Conservation (phyloP, 768 basidiomycete species). For the Lactarius indigo region DNA sequence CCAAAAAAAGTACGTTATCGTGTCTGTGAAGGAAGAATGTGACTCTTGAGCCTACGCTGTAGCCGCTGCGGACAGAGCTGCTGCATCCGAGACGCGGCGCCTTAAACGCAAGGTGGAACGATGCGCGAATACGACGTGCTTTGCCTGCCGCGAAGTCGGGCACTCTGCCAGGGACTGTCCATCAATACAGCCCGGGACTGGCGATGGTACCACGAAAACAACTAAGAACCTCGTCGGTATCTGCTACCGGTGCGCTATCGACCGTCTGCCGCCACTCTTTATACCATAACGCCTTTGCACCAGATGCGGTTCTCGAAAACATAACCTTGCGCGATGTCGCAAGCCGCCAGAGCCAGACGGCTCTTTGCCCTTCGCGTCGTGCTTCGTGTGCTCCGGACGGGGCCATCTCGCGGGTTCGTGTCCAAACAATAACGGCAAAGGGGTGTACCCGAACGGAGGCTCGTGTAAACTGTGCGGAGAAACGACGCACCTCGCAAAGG, state of each 20-base stretch:
- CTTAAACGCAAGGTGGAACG: slow-evolving; percentile 60
- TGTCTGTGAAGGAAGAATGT: slow-evolving; percentile 7
- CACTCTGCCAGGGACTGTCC: slow-evolving; percentile 85
- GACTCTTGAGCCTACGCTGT: background rate
- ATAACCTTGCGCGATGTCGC: slow-evolving; percentile 76
- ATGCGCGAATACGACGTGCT: slow-evolving; percentile 63
- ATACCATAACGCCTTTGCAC: background rate
- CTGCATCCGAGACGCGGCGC: slow-evolving; percentile 56
- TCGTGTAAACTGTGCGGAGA: slow-evolving; percentile 86
- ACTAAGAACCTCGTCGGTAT: slow-evolving; percentile 70
- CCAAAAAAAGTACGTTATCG: slow-evolving; percentile 29
- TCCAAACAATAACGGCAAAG: slow-evolving; percentile 72
- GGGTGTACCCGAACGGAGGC: slow-evolving; percentile 89
- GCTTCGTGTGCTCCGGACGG: slow-evolving; percentile 81
- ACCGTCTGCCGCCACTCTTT: background rate
- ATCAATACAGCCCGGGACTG: slow-evolving; percentile 32
- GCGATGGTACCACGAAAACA: slow-evolving; percentile 37
- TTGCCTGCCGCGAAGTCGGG: slow-evolving; percentile 80
- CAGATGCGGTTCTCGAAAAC: slow-evolving; percentile 80
- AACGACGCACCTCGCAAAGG: slow-evolving; percentile 79
- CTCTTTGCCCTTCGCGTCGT: slow-evolving; percentile 83
- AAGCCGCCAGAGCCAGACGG: slow-evolving; percentile 56
- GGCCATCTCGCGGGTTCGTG: slow-evolving; percentile 87
- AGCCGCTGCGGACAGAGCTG: slow-evolving; percentile 31
- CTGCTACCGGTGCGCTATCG: slow-evolving; percentile 33